Base-by-base conservation (phyloP, 805 yeast species). In the Clavispora vitiphila region DNA sequence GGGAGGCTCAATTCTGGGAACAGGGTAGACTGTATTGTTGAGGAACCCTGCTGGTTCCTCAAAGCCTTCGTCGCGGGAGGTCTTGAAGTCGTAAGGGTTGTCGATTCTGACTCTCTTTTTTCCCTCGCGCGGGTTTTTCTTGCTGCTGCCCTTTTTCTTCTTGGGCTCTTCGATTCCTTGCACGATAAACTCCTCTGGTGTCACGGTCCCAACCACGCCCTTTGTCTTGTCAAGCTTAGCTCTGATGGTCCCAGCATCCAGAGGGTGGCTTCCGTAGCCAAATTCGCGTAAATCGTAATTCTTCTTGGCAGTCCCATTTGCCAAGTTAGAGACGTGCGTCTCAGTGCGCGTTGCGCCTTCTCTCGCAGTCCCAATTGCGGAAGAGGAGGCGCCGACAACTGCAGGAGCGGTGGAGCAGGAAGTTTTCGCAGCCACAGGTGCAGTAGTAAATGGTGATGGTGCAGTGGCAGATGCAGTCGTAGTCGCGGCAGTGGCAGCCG, bases 381-480 rank as follows among this genome's bases (percentile, higher is more conserved):
- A n/a, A 8, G 26, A 24, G 26, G 32, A 29, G 20, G 32, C 19
- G 32, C 20, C n/a, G 11, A 5, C 12, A 8, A 10, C 32, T 29
- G 32, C 32, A 29, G 32, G 32, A 3, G 32, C 32, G 20, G 20
- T 20, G 10, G 14, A 6, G 12, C 11, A 4, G 8, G 5, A 5
- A 8, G 32, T 12, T 29, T 29, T 29, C 32, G 32, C 32, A 29
- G 32, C 32, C 32, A 29, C 20, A 29, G 20, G 32, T 29, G 32
- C 32, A 29, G 32, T 29, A 16, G 32, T 20, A 15, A 29, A 19
- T 29, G 32, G 32, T 15, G 32, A 29, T 29, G 32, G 32, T 29
- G 32, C 32, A 29, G 32, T 29, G 32, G 32, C 32, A 29, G 32
- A 12, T 29, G 32, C 32, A 29, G 32, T 29, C 32, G 20, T 20